A percentile compares a stretch with the other conserved stretches of the same genome.
Conservation (phyloP, 768 basidiomycete genomes). For the Clitopilus hobsonii region DNA sequence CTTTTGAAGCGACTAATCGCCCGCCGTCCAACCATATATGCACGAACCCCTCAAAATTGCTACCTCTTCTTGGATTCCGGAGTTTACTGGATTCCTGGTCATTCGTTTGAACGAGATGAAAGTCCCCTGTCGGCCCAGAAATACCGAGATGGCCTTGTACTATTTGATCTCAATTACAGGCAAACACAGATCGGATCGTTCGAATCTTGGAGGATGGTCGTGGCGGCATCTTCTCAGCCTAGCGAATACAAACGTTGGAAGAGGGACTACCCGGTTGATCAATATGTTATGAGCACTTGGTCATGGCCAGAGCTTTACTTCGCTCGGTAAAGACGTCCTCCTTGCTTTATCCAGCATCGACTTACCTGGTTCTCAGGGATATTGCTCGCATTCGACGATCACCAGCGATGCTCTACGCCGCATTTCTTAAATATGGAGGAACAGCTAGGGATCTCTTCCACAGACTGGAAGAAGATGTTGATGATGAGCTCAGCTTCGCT, state of each 20-base stretch:
- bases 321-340: not conserved
- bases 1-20: constrained; percentile 1
- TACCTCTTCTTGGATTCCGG: not conserved
- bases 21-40: not conserved
- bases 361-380: not conserved
- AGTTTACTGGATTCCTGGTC: not conserved
- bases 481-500: not conserved
- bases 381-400: not conserved
- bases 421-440: not conserved
- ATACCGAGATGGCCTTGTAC: not conserved
- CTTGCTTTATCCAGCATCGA: not conserved
- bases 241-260: not conserved
- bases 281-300: not conserved
- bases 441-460: not conserved
- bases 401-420: not conserved
- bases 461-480: not conserved
- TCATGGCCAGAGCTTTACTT: not conserved
- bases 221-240: not conserved
- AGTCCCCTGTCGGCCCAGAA: not conserved
- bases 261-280: not conserved
- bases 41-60: not conserved
- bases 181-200: not conserved
- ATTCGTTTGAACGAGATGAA: not conserved
- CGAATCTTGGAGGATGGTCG: not conserved
- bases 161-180: not conserved